These are phyloP conservation scores for Pisolithus albus DNA, from an alignment of 768 basidiomycete genomes.

Conservation along the genomic window DNA sequence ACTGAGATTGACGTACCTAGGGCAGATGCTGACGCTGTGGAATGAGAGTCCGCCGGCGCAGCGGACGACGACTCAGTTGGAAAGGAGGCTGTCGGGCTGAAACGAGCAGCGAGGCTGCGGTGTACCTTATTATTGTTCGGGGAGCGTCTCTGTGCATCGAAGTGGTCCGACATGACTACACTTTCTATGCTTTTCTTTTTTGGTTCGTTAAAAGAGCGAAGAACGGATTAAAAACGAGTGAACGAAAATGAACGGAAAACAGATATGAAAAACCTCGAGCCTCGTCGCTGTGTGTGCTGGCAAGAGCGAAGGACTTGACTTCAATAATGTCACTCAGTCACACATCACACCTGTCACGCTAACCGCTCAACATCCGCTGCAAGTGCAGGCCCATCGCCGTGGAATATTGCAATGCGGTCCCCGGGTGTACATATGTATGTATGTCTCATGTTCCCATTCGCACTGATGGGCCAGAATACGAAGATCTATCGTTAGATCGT, in stretches of 20 bases:
- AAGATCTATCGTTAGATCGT: background rate
- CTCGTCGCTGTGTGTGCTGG: background rate
- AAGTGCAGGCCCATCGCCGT: no score
- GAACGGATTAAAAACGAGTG: conserved; percentile 14
- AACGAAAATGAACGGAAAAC: background rate
- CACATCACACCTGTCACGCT: background rate
- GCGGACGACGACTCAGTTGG: background rate
- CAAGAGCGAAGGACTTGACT: no score
- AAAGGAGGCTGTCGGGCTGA: background rate
- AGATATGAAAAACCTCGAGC: background rate
- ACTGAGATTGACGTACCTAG: no score
- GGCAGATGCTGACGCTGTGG: conserved; percentile 8
- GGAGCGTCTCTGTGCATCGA: conserved; percentile 11
- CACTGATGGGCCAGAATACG: no score
- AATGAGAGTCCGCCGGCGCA: background rate
- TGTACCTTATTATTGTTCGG: conserved; percentile 3
- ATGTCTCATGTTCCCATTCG: no score
- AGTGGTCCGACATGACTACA: conserved; percentile 4
- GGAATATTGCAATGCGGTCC: no score
- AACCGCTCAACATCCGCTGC: no score
- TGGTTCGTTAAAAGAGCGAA: conserved; percentile 20
- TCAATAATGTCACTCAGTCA: background rate
- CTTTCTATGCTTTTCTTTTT: background rate
- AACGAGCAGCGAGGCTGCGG: conserved; percentile 8
- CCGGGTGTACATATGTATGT: no score